A percentile compares a stretch with the other conserved stretches of the same genome.
phyloP scores from a whole-genome alignment of 306 rosid genomes.

The Lupinus albus region DNA sequence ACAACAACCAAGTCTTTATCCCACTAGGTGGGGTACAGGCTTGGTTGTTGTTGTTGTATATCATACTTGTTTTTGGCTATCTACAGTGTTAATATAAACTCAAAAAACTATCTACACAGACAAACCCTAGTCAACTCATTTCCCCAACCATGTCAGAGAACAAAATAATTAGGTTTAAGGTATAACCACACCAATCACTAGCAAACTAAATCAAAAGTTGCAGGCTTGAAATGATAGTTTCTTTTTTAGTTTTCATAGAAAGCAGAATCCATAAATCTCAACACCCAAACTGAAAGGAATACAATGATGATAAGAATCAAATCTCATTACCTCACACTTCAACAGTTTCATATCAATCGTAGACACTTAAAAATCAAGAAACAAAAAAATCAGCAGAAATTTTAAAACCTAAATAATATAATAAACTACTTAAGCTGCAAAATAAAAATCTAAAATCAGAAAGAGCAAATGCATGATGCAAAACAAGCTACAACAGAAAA shows the following conservation, averaged over 20 bases:
- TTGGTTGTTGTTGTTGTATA: too few relatives aligned
- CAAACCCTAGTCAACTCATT: slow-evolving; percentile 31
- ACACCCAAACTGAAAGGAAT: slow-evolving; percentile 14
- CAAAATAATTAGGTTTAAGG: not conserved
- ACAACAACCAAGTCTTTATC: too few relatives aligned
- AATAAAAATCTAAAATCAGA: slow-evolving; percentile 28
- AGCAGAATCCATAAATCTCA: slow-evolving; percentile 10
- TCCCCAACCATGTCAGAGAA: slow-evolving; percentile 31
- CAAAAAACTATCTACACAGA: slow-evolving; percentile 5
- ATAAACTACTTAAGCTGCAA: slow-evolving; percentile 35
- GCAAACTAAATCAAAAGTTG: not conserved
- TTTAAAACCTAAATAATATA: slow-evolving; percentile 4
- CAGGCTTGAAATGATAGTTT: not conserved
- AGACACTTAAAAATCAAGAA: slow-evolving; percentile 39
- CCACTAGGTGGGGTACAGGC: too few relatives aligned
- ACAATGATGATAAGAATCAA: slow-evolving; percentile 35
- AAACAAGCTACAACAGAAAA: not conserved
- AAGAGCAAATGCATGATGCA: slow-evolving; percentile 8
- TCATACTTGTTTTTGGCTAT: too few relatives aligned
- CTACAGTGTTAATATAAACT: too few relatives aligned
- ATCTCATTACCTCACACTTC: slow-evolving; percentile 31
- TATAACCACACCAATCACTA: slow-evolving; percentile 13
- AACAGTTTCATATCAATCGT: not conserved
- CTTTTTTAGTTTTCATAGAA: not conserved
- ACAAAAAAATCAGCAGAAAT: slow-evolving; percentile 25